Percentiles rank a stretch among this genome's conserved stretches.
These are phyloP conservation scores for Suillus bovinus DNA, from an alignment of 768 basidiomycete genomes.

Conservation along the genomic window DNA sequence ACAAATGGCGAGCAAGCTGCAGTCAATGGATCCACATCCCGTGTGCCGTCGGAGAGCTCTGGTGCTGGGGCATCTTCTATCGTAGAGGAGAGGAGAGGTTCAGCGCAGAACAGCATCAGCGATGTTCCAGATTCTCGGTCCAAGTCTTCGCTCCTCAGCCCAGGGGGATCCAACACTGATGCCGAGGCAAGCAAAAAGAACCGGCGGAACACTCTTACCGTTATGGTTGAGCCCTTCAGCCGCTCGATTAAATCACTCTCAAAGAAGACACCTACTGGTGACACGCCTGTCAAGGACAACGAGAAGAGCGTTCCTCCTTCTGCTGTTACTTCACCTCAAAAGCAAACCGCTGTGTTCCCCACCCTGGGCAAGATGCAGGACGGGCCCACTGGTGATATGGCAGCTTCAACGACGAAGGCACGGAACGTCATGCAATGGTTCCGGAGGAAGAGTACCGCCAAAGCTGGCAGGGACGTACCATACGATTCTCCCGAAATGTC, in stretches of 20 bases:
- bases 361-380: conserved; percentile 25
- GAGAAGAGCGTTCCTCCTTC: conserved; percentile 35
- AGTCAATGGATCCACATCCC: conserved; percentile 36
- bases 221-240: conserved; percentile 81
- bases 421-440: conserved; percentile 99
- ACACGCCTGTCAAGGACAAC: conserved; percentile 44
- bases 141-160: conserved; percentile 38
- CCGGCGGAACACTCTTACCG: conserved; percentile 80
- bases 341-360: conserved; percentile 27
- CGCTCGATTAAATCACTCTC: conserved; percentile 42
- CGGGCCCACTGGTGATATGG: conserved; percentile 40
- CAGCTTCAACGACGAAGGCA: conserved; percentile 83
- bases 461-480: conserved; percentile 29
- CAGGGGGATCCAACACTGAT: conserved; percentile 27
- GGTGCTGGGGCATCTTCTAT: conserved; percentile 20
- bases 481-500: conserved; percentile 20
- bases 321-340: conserved; percentile 31
- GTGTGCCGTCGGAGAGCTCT: conserved; percentile 45
- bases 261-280: conserved; percentile 34
- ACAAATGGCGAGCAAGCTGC: conserved; percentile 36
- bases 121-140: conserved; percentile 31
- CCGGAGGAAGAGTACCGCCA: conserved; percentile 63
- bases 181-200: conserved; percentile 51
- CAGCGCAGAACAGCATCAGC: conserved; percentile 11
- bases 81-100: conserved; percentile 20